Evolutionary conservation across 768 basidiomycete species (phyloP), one percentile per base, ranked within the genome.

Genomic region (Lentinus tigrinus): DNA sequence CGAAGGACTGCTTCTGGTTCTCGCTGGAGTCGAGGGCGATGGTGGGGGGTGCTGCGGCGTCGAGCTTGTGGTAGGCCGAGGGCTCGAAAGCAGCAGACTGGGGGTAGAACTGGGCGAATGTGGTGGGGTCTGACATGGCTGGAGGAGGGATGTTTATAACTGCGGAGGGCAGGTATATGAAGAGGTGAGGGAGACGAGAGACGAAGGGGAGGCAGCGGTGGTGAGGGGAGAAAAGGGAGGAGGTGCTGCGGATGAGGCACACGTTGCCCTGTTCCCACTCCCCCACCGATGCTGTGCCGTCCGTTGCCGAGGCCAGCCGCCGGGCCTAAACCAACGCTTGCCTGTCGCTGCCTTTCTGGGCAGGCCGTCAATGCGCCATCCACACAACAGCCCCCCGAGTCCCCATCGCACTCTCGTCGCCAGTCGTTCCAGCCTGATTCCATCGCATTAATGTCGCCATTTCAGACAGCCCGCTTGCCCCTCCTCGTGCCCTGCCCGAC

Each of bases 11-110:
- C 60, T 67, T 64, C 49, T 67, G 62, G 60, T 67, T 81, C 70
- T 93, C 91, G 75, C 90, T 89, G 61, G 83, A 57, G 65, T 69
- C 68, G 59, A 67, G 56, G 53, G 57, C 52, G 47, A 55, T 58
- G 47, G 62, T 55, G 44, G 64, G 52, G 43, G 60, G 42, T 49
- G 62, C 62, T 52, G 49, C 62, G 58, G 55, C 11, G 47, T 64
- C 60, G 54, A 40, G 53, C 58, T 62, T 63, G 51, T 57, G 51
- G 42, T 57, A 55, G 23, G 57, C 55, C 38, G 54, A 53, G 49
- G 55, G 58, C 49, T 63, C 55, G 52, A 62, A 57, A 46, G 60
- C 54, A 46, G 58, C 60, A 53, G 58, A 50, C 56, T 58, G 58
- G 56, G 66, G 48, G 46, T 63, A 61, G 58, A 63, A 62, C 63